Evolutionary conservation across 805 yeast species (phyloP).

Genomic region (Ogataea ramenticola): DNA sequence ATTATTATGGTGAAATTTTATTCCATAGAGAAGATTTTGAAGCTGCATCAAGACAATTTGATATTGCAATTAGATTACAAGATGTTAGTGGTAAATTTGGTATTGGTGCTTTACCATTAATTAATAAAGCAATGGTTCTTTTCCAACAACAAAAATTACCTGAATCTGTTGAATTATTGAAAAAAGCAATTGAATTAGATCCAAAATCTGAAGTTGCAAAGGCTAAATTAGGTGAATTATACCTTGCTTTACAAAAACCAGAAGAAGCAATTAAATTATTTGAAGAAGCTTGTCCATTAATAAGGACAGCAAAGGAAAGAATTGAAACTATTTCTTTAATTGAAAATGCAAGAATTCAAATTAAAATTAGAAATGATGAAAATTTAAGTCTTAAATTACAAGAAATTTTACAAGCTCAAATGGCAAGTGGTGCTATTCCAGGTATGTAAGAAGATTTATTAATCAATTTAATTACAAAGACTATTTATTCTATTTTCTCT

Average conservation of each 20-base stretch:
- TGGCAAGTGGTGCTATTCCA: constrained; percentile 7
- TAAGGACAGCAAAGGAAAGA: constrained; percentile 82
- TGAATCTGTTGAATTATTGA: constrained; percentile 58
- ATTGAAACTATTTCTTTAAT: constrained; percentile 85
- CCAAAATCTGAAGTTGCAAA: constrained; percentile 86
- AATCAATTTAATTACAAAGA: too few species aligned
- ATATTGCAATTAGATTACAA: constrained; percentile 79
- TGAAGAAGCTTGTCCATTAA: constrained; percentile 73
- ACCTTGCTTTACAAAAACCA: constrained; percentile 73
- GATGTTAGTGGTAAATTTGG: constrained; percentile 57
- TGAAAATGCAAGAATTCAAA: constrained; percentile 89
- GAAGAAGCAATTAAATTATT: constrained; percentile 77
- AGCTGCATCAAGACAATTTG: constrained; percentile 78
- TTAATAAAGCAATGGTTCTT: constrained; percentile 78
- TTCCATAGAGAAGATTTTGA: constrained; percentile 69
- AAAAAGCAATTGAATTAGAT: constrained; percentile 74
- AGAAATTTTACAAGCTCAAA: constrained; percentile 43
- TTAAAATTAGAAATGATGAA: constrained; percentile 67
- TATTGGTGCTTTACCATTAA: constrained; percentile 82
- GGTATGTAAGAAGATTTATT: too few species aligned
- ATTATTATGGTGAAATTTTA: constrained; percentile 91
- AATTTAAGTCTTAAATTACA: constrained; percentile 53
- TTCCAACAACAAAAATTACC: constrained; percentile 48
- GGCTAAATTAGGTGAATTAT: constrained; percentile 86
- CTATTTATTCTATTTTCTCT: background rate